A percentile compares a stretch with the other conserved stretches of the same genome.
These are phyloP conservation scores for Candida piceae DNA, from an alignment of 805 yeast species.

Conservation along the genomic window DNA sequence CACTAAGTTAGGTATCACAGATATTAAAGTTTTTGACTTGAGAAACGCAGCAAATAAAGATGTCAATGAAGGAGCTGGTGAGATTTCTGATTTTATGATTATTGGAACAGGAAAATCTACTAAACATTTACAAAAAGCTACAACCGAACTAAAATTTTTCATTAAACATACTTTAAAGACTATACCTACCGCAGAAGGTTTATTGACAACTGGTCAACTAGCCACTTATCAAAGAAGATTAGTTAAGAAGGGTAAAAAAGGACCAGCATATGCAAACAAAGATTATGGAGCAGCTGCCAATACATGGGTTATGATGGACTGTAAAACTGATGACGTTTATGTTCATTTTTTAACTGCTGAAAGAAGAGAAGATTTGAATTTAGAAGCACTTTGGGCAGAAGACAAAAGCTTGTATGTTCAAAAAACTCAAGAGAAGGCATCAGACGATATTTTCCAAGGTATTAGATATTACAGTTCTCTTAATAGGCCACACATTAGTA, in stretches of 20 bases:
- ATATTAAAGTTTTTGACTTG: constrained; percentile 62
- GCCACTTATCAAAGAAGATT: constrained; percentile 48
- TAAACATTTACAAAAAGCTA: constrained; percentile 70
- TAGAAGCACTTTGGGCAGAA: constrained; percentile 60
- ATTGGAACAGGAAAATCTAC: constrained; percentile 73
- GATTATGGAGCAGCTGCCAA: constrained; percentile 57
- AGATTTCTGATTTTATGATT: constrained; percentile 47
- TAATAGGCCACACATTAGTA: too few species aligned
- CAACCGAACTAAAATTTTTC: constrained; percentile 49
- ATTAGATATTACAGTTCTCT: constrained; percentile 38
- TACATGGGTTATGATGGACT: constrained; percentile 80
- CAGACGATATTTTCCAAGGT: constrained; percentile 42
- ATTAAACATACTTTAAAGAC: constrained; percentile 48
- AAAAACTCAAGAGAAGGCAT: constrained; percentile 19
- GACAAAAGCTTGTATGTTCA: constrained; percentile 13
- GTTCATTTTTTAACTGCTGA: constrained; percentile 71
- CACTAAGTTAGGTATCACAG: constrained; percentile 58
- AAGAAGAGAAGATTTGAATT: constrained; percentile 60
- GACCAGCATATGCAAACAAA: constrained; percentile 47
- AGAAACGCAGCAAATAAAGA: constrained; percentile 31
- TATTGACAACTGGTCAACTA: constrained; percentile 52
- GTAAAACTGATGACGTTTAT: constrained; percentile 54
- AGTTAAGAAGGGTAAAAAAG: constrained; percentile 49
- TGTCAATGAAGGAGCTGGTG: constrained; percentile 27
- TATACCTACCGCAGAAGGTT: constrained; percentile 64